A percentile compares a stretch with the other conserved stretches of the same genome.
Conservation (phyloP, 352 stramenopile species). For the Globisporangium camurandrum region DNA sequence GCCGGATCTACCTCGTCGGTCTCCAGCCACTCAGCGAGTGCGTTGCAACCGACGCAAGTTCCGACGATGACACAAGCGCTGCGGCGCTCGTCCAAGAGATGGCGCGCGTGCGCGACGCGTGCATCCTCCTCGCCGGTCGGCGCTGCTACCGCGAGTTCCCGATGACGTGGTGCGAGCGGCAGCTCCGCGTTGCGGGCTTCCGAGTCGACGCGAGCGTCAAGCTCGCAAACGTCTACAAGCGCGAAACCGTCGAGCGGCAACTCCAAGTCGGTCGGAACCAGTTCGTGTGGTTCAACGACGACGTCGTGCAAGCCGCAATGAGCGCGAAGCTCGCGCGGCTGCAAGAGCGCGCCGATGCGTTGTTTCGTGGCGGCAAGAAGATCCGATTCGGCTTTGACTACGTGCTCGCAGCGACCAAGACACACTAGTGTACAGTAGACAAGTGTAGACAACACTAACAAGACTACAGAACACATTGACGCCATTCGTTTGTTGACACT, state of each 20-base stretch:
- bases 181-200: conserved; percentile 55
- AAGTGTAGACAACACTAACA: too few species aligned
- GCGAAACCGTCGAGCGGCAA: conserved; percentile 80
- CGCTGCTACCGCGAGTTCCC: conserved; percentile 89
- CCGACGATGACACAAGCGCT: conserved; percentile 22
- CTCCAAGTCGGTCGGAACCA: conserved; percentile 85
- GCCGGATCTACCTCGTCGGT: conserved; percentile 85
- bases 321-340: conserved; percentile 7
- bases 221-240: conserved; percentile 86
- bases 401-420: conserved; percentile 58
- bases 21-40: conserved; percentile 82
- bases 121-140: conserved; percentile 82
- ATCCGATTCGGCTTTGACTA: conserved; percentile 88
- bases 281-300: conserved; percentile 26
- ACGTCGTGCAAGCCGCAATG: conserved; percentile 10
- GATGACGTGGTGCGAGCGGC: conserved; percentile 79
- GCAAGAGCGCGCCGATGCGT: conserved; percentile 11
- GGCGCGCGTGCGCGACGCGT: conserved; percentile 77
- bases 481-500: background rate
- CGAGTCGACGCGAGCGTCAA: conserved; percentile 39
- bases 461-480: background rate
- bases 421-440: too few species aligned
- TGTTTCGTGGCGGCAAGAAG: conserved; percentile 51
- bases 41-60: conserved; percentile 10
- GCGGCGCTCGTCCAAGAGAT: conserved; percentile 53